Evolutionary conservation across 2,329 filamentous ascomycete genomes (phyloP).

Genomic region (Fusarium zealandicum): DNA sequence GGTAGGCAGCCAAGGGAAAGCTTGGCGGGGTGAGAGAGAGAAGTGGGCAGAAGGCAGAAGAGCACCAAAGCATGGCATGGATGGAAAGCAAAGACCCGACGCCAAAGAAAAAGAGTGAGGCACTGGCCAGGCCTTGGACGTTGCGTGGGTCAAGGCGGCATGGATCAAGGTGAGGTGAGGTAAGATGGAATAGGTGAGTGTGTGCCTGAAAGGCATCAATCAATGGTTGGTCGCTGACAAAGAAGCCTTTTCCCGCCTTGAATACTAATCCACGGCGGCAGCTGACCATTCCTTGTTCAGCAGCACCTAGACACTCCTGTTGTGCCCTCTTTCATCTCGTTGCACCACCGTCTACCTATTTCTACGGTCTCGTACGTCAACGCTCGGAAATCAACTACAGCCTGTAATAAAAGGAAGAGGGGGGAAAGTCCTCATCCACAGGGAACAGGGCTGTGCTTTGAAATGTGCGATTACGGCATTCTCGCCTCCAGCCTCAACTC

Average conservation of each 20-base stretch:
- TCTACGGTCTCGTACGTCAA: too few species aligned
- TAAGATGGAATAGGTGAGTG: neutral
- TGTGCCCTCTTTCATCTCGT: conserved; percentile 9
- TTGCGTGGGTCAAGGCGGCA: conserved; percentile 13
- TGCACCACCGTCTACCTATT: too few species aligned
- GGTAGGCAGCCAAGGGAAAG: conserved; percentile 14
- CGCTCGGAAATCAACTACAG: conserved; percentile 1
- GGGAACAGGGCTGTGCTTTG: conserved; percentile 2
- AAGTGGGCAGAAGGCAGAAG: conserved; percentile 26
- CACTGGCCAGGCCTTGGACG: neutral
- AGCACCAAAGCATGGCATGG: neutral
- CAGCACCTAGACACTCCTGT: neutral
- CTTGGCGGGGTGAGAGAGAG: conserved; percentile 19
- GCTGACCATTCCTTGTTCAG: conserved; percentile 23
- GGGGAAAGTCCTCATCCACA: neutral
- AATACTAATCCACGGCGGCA: conserved; percentile 5
- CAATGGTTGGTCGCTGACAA: conserved; percentile 8
- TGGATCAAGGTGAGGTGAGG: conserved; percentile 1
- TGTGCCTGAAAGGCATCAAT: conserved; percentile 29
- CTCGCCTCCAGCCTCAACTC: conserved; percentile 18
- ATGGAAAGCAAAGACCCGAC: conserved; percentile 11
- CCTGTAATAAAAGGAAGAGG: too few species aligned
- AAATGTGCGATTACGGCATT: conserved; percentile 2
- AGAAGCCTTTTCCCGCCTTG: neutral
- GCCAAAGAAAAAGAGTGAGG: conserved; percentile 20